Percentiles rank a stretch among this genome's conserved stretches.
phyloP scores from a whole-genome alignment of 2,329 filamentous ascomycete species.

The Cladosporium cucumerinum region DNA sequence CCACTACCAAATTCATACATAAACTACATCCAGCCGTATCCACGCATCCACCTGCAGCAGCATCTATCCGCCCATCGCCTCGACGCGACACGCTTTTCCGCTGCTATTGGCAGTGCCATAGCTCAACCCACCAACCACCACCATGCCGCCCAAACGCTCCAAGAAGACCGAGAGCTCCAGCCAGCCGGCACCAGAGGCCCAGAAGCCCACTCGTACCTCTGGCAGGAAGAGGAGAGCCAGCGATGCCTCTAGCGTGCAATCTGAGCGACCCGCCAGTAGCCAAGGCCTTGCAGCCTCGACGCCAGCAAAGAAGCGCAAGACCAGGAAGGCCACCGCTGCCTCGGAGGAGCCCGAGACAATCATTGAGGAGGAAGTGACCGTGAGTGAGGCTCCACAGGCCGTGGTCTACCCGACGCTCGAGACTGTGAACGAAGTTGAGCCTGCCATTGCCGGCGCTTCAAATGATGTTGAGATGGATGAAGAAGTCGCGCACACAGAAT shows the following conservation, averaged over 20 bases:
- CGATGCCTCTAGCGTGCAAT: slow-evolving; percentile 26
- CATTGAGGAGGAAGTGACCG: slow-evolving; percentile 25
- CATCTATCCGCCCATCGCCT: neutral
- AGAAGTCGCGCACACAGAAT: slow-evolving; percentile 16
- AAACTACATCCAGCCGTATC: neutral
- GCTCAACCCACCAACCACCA: neutral
- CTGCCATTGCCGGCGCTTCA: slow-evolving; percentile 19
- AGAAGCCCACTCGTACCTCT: slow-evolving; percentile 21
- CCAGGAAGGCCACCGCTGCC: slow-evolving; percentile 21
- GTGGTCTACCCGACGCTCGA: slow-evolving; percentile 10
- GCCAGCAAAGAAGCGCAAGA: slow-evolving; percentile 26
- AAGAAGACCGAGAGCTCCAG: slow-evolving; percentile 18
- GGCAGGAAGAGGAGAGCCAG: slow-evolving; percentile 29
- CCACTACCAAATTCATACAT: neutral
- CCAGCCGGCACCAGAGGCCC: slow-evolving; percentile 20
- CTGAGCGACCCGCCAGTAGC: slow-evolving; percentile 25
- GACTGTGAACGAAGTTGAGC: slow-evolving; percentile 14
- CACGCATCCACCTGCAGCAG: neutral
- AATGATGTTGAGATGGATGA: slow-evolving; percentile 18
- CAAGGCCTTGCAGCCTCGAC: slow-evolving; percentile 18
- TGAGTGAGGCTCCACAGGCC: slow-evolving; percentile 10
- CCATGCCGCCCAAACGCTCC: slow-evolving; percentile 29
- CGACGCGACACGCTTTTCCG: neutral
- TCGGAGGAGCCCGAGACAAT: slow-evolving; percentile 28
- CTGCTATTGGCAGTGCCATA: neutral